Evolutionary conservation across 164 flowering plant species (phyloP).

Genomic region (Macadamia tetraphylla): DNA sequence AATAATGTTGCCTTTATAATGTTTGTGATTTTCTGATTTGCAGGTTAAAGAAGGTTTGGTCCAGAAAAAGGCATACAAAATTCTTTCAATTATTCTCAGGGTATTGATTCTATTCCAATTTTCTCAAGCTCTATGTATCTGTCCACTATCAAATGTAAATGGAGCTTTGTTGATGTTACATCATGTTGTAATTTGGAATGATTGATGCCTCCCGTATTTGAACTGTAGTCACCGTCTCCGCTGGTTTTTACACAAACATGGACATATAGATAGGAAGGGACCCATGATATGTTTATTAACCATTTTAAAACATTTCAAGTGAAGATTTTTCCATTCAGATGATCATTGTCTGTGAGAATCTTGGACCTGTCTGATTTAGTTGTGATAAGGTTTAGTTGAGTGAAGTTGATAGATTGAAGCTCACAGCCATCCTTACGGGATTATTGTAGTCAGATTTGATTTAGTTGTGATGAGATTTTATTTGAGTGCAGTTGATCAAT

Average conservation of each 20-base stretch:
- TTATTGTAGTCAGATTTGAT: too few relatives aligned
- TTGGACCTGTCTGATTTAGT: too few relatives aligned
- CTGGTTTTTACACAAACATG: not conserved
- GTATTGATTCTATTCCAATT: conserved; percentile 23
- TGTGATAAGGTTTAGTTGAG: too few relatives aligned
- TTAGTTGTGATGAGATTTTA: too few relatives aligned
- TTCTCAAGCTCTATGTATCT: not conserved
- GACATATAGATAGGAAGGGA: not conserved
- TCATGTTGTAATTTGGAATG: not conserved
- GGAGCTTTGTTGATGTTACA: not conserved
- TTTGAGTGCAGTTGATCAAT: too few relatives aligned
- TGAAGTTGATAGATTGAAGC: too few relatives aligned
- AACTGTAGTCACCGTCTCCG: not conserved
- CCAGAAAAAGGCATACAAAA: conserved; percentile 95
- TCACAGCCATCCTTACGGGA: too few relatives aligned
- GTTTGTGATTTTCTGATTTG: conserved; percentile 16
- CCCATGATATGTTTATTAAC: not conserved
- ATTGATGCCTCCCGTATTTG: too few relatives aligned
- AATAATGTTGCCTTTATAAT: not conserved
- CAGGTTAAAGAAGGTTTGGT: conserved; percentile 72
- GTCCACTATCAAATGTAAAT: not conserved
- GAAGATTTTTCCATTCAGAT: not conserved
- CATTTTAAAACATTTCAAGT: not conserved
- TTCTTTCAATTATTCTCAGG: conserved; percentile 71
- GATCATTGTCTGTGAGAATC: not conserved